Base-by-base conservation (phyloP, 164 flowering plant genomes). In the Dillenia suffruticosa region DNA sequence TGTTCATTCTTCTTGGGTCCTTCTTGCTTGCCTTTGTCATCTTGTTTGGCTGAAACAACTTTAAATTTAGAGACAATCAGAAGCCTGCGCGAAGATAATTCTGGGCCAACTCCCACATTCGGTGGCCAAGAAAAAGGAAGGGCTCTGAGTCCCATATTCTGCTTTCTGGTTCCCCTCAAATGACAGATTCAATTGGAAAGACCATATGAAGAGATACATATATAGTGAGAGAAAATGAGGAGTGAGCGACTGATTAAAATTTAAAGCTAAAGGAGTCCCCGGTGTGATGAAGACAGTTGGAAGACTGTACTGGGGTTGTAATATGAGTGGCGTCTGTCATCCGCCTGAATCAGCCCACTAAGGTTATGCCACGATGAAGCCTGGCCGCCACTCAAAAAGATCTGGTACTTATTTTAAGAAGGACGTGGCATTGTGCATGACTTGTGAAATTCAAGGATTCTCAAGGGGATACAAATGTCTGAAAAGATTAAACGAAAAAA, bases 41-140 rank as follows among this genome's bases (percentile, higher is more conserved):
- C 86, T 61, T 52, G 43, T 64, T 81, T 84, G 16, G 91, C 92
- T 51, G 75, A 71, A 14, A 84, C 67, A 13, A 51, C 65, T 45
- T 62, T 70, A 17, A 72, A 60, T 10, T 24, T 70, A 10, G 63
- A 60, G 60, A 57, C 63, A 59, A 49, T 77, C 22, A 13, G 32
- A 11, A 46, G 58, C 51, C 48, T 58, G 12, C 16, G 11, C 51
- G 16, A 68, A 44, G 63, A 64, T 26, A 69, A 49, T 58, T 56
- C 64, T 17, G 22, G 72, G 6, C 46, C 51, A 56, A 44, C 54
- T 15, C 69, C 72, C 14, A 61, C 22, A 54, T 26, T 55, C 52
- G 70, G 67, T 61, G 68, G 54, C 67, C 65, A 73, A 50, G 85
- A 70, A 32, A 88, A 54, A 13, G 81, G 76, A 55, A 88, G 70